Evolutionary conservation across 2,329 filamentous ascomycete species (phyloP).

Genomic region (Apiospora malaysiana): DNA sequence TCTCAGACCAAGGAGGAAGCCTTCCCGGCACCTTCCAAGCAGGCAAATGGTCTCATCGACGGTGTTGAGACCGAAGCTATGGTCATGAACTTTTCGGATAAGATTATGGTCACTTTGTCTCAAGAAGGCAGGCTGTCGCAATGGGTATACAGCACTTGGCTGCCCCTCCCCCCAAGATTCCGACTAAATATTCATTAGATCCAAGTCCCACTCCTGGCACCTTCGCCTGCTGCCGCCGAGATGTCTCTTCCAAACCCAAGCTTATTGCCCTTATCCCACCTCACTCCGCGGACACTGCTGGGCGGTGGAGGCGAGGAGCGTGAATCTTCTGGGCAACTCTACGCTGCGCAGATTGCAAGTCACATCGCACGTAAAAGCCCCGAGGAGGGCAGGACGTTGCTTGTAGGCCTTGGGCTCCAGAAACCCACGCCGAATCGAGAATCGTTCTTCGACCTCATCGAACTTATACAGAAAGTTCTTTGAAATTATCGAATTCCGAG

Average conservation of each 20-base stretch:
- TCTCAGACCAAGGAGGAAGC: constrained; percentile 54
- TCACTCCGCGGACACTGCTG: constrained; percentile 86
- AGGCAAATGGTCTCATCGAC: constrained; percentile 66
- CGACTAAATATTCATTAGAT: constrained; percentile 53
- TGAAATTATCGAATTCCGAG: constrained; percentile 35
- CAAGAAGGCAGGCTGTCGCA: constrained; percentile 87
- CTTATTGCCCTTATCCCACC: constrained; percentile 75
- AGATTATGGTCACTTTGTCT: constrained; percentile 86
- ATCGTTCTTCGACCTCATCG: constrained; percentile 69
- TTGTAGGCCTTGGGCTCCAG: constrained; percentile 65
- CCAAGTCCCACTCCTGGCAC: constrained; percentile 77
- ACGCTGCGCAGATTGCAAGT: constrained; percentile 88
- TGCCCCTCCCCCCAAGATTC: neutral
- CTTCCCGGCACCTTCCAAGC: constrained; percentile 72
- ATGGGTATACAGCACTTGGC: constrained; percentile 70
- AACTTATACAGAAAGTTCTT: constrained; percentile 64
- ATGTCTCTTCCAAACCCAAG: constrained; percentile 57
- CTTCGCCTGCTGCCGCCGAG: constrained; percentile 68
- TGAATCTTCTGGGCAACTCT: constrained; percentile 84
- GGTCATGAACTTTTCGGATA: constrained; percentile 80
- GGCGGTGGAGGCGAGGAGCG: constrained; percentile 81
- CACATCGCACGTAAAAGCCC: constrained; percentile 75
- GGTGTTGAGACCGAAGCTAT: constrained; percentile 75
- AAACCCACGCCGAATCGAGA: constrained; percentile 58
- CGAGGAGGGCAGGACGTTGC: constrained; percentile 64